Conservation (phyloP, 352 stramenopile species). For the Phytophthora citrophthora region DNA sequence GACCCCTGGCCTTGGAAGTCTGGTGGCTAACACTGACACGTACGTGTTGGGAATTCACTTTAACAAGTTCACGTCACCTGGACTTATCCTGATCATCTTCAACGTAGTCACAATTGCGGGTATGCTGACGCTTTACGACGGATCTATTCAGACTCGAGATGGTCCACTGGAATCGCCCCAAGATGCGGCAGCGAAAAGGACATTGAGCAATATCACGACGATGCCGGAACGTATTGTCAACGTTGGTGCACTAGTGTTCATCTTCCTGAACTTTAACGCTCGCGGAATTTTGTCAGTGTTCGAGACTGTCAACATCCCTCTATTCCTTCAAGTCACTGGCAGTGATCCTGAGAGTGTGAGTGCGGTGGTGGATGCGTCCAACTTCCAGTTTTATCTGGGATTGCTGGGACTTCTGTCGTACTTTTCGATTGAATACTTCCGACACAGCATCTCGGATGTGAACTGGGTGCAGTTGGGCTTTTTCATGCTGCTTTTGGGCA, state of each 20-base stretch:
- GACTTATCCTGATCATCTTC: conserved; percentile 60
- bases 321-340: conserved; percentile 69
- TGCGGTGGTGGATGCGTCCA: conserved; percentile 64
- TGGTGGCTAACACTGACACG: conserved; percentile 59
- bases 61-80: conserved; percentile 71
- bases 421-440: conserved; percentile 76
- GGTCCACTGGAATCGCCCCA: conserved; percentile 49
- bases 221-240: conserved; percentile 66
- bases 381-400: conserved; percentile 82
- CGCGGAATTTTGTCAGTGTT: conserved; percentile 79
- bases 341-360: conserved; percentile 52
- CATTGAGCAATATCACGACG: conserved; percentile 47
- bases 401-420: conserved; percentile 73
- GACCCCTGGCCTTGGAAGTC: conserved; percentile 64
- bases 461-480: conserved; percentile 72
- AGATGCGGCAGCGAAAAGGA: conserved; percentile 36
- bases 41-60: conserved; percentile 63
- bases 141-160: conserved; percentile 49
- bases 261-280: conserved; percentile 77
- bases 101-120: conserved; percentile 62
- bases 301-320: conserved; percentile 78
- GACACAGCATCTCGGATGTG: conserved; percentile 60
- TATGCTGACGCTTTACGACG: conserved; percentile 69
- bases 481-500: conserved; percentile 60
- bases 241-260: conserved; percentile 69